These are phyloP conservation scores for Tubosaeta sp. DNA, from an alignment of 768 basidiomycete genomes.

Conservation along the genomic window DNA sequence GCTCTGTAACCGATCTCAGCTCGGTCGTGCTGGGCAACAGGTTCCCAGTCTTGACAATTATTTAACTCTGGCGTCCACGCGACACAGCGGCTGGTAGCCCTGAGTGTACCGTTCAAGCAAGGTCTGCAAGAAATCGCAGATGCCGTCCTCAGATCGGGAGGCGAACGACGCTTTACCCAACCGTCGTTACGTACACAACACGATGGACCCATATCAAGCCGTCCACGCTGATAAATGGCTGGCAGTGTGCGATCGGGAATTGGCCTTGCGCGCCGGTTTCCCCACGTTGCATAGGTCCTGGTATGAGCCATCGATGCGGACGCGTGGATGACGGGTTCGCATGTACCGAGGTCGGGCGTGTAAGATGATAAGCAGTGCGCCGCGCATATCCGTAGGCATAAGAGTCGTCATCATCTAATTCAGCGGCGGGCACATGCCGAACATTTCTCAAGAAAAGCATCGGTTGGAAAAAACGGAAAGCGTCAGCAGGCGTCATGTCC, in stretches of 20 bases:
- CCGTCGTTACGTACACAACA: slow-evolving; percentile 7
- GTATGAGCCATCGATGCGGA: slow-evolving; percentile 1
- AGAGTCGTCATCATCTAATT: neutral
- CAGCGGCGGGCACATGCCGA: slow-evolving; percentile 5
- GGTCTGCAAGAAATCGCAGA: neutral
- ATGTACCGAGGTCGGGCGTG: neutral
- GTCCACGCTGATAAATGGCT: slow-evolving; percentile 2
- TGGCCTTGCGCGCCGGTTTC: slow-evolving; percentile 5
- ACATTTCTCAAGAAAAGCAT: neutral
- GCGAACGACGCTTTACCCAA: neutral
- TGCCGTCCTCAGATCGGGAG: slow-evolving; percentile 3
- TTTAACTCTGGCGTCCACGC: neutral
- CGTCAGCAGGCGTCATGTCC: neutral
- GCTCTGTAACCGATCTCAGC: slow-evolving; percentile 2
- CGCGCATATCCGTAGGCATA: neutral
- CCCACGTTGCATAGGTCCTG: slow-evolving; percentile 16
- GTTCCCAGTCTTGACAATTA: neutral
- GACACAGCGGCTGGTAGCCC: neutral
- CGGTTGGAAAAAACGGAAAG: neutral
- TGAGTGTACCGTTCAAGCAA: neutral
- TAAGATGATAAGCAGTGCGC: no score
- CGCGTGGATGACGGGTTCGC: slow-evolving; percentile 2
- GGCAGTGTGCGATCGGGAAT: slow-evolving; percentile 2
- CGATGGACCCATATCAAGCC: neutral
- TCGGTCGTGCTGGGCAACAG: neutral